These are phyloP conservation scores for Monosporozyma servazzii DNA, from an alignment of 805 yeast species.

Conservation along the genomic window DNA sequence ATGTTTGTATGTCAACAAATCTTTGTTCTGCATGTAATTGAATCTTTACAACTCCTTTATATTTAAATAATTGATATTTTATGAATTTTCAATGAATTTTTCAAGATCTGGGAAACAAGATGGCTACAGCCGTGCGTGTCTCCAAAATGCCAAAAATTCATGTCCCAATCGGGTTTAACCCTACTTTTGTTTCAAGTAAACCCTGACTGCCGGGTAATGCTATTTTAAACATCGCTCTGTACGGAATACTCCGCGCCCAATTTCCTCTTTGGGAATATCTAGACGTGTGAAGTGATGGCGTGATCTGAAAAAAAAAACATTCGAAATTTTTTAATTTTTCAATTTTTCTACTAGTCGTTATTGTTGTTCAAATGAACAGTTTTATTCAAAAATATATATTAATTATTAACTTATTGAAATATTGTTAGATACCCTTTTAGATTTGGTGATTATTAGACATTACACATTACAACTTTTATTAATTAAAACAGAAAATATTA, in stretches of 20 bases:
- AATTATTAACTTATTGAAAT: too few species aligned
- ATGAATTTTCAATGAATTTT: too few species aligned
- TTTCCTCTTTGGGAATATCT: not conserved
- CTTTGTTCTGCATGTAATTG: too few species aligned
- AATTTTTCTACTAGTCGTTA: not conserved
- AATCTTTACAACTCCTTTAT: too few species aligned
- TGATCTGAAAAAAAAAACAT: not conserved
- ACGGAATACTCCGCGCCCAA: not conserved
- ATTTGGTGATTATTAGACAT: too few species aligned
- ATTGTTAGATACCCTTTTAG: not conserved
- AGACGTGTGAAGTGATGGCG: not conserved
- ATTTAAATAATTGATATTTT: too few species aligned
- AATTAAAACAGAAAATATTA: too few species aligned
- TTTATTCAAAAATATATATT: not conserved
- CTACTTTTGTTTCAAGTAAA: not conserved
- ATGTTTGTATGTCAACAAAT: too few species aligned
- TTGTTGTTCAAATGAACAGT: not conserved
- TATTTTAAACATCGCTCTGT: not conserved
- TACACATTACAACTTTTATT: too few species aligned
- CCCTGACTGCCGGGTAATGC: not conserved
- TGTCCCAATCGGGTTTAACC: not conserved
- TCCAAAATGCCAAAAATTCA: not conserved
- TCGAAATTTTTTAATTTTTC: not conserved
- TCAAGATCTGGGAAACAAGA: too few species aligned
- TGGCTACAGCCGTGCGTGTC: too few species aligned